A percentile compares a stretch with the other conserved stretches of the same genome.
These are phyloP conservation scores for Chlorella variabilis DNA, from an alignment of 163 green algal genomes.

Conservation along the genomic window DNA sequence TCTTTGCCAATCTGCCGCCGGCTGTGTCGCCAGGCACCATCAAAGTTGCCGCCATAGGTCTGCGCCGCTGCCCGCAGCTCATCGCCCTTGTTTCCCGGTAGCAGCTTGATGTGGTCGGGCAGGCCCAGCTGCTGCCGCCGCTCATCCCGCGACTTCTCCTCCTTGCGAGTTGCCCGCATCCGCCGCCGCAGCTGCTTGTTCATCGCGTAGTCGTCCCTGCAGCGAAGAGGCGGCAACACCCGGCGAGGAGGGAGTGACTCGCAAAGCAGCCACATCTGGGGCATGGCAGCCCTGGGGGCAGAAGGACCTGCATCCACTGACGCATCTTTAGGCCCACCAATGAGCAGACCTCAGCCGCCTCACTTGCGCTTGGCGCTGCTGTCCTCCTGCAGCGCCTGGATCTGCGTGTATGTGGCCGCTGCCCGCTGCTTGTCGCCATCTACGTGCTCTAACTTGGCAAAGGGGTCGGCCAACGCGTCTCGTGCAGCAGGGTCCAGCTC, in stretches of 20 bases:
- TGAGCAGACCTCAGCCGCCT: neutral
- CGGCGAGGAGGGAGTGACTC: neutral
- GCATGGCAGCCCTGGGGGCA: too few species aligned
- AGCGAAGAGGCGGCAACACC: neutral
- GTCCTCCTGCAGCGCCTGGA: constrained; percentile 65
- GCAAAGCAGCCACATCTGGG: neutral
- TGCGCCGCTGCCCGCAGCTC: constrained; percentile 51
- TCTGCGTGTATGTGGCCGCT: constrained; percentile 16
- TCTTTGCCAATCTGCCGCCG: constrained; percentile 23
- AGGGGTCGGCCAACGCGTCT: constrained; percentile 56
- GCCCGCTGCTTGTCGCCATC: constrained; percentile 52
- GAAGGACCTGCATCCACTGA: too few species aligned
- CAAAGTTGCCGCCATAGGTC: constrained; percentile 48
- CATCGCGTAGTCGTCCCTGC: constrained; percentile 64
- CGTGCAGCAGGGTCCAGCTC: constrained; percentile 68
- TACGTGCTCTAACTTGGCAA: constrained; percentile 69
- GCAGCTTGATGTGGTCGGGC: constrained; percentile 61
- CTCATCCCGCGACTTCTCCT: constrained; percentile 49
- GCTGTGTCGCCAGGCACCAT: constrained; percentile 18
- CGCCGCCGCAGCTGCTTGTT: constrained; percentile 73
- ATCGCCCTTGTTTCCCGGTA: constrained; percentile 61
- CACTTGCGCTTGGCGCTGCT: constrained; percentile 52
- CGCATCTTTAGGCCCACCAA: too few species aligned
- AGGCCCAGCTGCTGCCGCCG: constrained; percentile 68
- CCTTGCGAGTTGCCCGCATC: constrained; percentile 52